Conservation (phyloP, 306 rosid genomes). For the Sechiopsis laciniata region DNA sequence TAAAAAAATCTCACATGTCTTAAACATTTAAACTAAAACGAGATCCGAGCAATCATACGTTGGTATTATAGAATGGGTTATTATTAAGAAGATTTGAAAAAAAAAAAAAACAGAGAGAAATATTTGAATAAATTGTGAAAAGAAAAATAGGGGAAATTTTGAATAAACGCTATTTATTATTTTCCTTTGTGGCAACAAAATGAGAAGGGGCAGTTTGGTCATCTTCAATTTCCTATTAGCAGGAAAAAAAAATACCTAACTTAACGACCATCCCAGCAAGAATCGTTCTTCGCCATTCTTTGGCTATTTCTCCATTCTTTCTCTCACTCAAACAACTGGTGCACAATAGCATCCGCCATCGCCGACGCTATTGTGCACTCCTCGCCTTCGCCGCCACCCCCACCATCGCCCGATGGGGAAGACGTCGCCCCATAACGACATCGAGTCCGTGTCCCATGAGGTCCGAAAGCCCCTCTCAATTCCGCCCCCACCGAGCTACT, state of each 20-base stretch:
- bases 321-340: not conserved
- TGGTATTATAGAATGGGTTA: no score
- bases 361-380: not conserved
- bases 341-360: not conserved
- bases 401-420: slow-evolving; percentile 44
- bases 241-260: not conserved
- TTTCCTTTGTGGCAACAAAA: not conserved
- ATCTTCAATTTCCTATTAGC: not conserved
- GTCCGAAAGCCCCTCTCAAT: slow-evolving; percentile 14
- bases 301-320: not conserved
- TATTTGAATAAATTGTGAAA: not conserved
- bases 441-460: slow-evolving; percentile 42
- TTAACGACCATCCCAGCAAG: not conserved
- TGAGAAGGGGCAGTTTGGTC: not conserved
- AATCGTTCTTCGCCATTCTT: not conserved
- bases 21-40: no score
- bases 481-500: slow-evolving; percentile 37
- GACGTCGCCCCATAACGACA: slow-evolving; percentile 35
- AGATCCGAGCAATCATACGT: not conserved
- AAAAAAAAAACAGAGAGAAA: not conserved
- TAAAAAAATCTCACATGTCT: no score
- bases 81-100: no score
- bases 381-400: not conserved
- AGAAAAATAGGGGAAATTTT: not conserved
- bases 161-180: not conserved